Conservation (phyloP, 768 basidiomycete genomes). For the Candolleomyces eurysporus region DNA sequence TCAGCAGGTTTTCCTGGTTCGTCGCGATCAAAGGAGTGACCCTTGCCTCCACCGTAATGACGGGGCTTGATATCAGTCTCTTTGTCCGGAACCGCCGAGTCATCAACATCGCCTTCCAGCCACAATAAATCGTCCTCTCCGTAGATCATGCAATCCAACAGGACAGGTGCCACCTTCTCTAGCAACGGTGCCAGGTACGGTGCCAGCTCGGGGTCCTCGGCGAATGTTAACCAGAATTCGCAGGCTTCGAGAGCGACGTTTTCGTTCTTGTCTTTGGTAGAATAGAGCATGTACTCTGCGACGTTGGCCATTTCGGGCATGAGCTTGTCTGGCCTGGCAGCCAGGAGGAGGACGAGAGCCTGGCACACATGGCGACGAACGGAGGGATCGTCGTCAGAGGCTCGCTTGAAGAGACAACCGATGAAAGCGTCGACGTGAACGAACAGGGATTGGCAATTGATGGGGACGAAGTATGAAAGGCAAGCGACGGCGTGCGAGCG, state of each 20-base stretch:
- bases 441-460: conserved; percentile 82
- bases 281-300: conserved; percentile 98
- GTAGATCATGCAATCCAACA: conserved; percentile 98
- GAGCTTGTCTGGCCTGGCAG: conserved; percentile 91
- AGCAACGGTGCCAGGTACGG: conserved; percentile 84
- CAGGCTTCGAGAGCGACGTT: conserved; percentile 96
- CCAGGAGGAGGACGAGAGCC: conserved; percentile 89
- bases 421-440: conserved; percentile 94
- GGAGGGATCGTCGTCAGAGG: conserved; percentile 89
- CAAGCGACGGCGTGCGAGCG: conserved; percentile 92
- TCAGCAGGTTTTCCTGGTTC: conserved; percentile 37
- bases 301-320: conserved; percentile 95
- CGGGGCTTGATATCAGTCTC: conserved; percentile 95
- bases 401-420: conserved; percentile 89
- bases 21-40: conserved; percentile 83
- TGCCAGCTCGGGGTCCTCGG: conserved; percentile 88
- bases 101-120: conserved; percentile 90
- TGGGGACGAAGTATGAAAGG: conserved; percentile 89
- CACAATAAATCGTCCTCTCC: conserved; percentile 94
- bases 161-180: conserved; percentile 87
- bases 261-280: conserved; percentile 96
- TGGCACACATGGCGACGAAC: conserved; percentile 96
- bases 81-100: conserved; percentile 88
- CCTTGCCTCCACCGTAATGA: conserved; percentile 82
- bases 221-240: conserved; percentile 99